Evolutionary conservation across 2,329 filamentous ascomycete genomes (phyloP), one percentile per base, ranked within the genome.

Genomic region (Penicillium sp.): DNA sequence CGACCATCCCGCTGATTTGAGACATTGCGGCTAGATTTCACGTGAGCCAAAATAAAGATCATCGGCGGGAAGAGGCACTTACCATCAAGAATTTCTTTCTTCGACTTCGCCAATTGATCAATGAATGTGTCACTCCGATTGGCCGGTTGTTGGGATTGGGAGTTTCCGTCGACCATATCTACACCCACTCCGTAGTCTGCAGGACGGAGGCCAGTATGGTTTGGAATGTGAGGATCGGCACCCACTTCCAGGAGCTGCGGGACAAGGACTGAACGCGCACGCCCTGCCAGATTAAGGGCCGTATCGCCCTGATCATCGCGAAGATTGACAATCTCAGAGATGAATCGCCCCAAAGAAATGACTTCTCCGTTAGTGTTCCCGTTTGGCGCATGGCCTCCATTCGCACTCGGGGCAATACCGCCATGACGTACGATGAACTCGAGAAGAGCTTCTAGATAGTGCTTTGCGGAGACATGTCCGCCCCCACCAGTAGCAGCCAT

Each of bases 221-320:
- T 99, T 6, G 91, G 84, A 66, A 97, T 92, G 50, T 88, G 86
- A n/a, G 91, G 88, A 71, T 97, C 91, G 1, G 94, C 94, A 54
- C 93, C 91, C 41, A 99, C 92, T 74, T 99, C 94, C 12, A 97
- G 80, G 32, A 99, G 80, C 70, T 99, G 94, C n/a, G 91, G 93
- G 55, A 97, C 96, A 65, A 99, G 96, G 65, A 91, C 95, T 70
- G 96, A 97, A 23, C 91, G 91, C 62, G 97, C 96, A 58, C 94
- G 83, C 2, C 94, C 92, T 2, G 93, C 94, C 59, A 97, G 87
- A 64, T 97, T 97, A 21, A 99, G 79, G 0, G 94, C 94, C 0
- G 94, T 99, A 68, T 99, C 96, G 0, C 94, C 94, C 34, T 89
- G 89, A 66, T 92, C 91, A 72, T 99, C 94, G 65, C 93, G 89